Evolutionary conservation across 2,329 filamentous ascomycete genomes (phyloP).

Genomic region (Pseudogymnoascus sp.): DNA sequence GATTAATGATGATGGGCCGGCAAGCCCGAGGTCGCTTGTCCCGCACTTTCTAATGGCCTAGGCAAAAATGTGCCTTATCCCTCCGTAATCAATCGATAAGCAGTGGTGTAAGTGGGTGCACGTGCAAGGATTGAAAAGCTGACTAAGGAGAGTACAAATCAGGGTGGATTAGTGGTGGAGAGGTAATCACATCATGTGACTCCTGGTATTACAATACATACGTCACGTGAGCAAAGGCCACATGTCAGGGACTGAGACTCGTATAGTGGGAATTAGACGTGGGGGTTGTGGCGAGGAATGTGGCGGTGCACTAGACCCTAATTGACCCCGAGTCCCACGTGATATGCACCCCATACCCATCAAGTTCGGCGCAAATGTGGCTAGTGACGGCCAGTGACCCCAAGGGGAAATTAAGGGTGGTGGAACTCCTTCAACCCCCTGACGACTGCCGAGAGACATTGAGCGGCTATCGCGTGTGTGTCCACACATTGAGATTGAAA

Average conservation of each 20-base stretch:
- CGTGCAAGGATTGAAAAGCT: not conserved
- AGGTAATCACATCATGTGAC: not conserved
- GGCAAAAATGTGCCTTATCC: slow-evolving; percentile 3
- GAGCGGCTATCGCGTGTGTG: slow-evolving; percentile 6
- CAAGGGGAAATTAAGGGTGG: slow-evolving; percentile 6
- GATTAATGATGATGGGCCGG: slow-evolving; percentile 5
- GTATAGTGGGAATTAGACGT: not conserved
- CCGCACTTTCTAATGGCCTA: slow-evolving; percentile 7
- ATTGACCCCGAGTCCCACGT: not conserved
- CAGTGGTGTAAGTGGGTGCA: not conserved
- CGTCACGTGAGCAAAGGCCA: not conserved
- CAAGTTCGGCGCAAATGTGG: not conserved
- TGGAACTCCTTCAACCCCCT: slow-evolving; percentile 1
- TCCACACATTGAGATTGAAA: slow-evolving; percentile 6
- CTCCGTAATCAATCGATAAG: slow-evolving; percentile 7
- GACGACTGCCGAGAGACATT: slow-evolving; percentile 3
- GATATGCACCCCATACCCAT: not conserved
- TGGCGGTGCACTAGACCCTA: slow-evolving; percentile 1
- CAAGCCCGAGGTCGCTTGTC: slow-evolving; percentile 9
- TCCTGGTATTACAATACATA: too few relatives aligned
- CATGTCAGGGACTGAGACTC: not conserved
- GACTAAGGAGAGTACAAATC: not conserved
- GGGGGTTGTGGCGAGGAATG: not conserved
- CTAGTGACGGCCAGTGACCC: not conserved
- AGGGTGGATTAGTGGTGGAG: not conserved